Base-by-base conservation (phyloP, 2,329 filamentous ascomycete species). In the Penicillium frequentans region DNA sequence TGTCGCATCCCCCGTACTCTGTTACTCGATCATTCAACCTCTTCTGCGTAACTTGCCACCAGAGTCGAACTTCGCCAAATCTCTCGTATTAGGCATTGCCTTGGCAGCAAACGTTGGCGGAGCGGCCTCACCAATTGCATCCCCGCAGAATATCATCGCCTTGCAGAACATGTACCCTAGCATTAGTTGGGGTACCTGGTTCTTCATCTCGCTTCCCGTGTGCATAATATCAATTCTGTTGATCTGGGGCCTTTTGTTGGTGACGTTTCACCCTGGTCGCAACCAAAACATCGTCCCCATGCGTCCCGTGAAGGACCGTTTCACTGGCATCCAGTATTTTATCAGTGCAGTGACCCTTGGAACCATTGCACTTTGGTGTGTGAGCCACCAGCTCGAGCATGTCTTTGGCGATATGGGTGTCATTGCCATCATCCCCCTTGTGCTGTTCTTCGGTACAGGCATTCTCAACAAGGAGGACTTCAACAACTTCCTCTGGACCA, bases 401-500 rank as follows among this genome's bases (percentile, higher is more conserved):
- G 78, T 93, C 0, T 97, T 99, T 69, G 95, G 95, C 54, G 93
- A 99, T 71, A 99, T 99, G 95, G 95, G 95, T 52, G 93, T 99
- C 52, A 90, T 99, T 43, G 96, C 95, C 57, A 96, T 99, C 70
- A 91, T 99, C 59, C 95, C 95, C 6, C 89, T 99, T 51, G 90
- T 96, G 3, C 82, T 97, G 43, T 99, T 99, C 83, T 99, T 99
- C 68, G 95, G 95, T 54, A 93, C 92, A 2, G 95, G 95, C 11
- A 93, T 98, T 64, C 82, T 99, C 31, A 98, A 93, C 49, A 99
- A 98, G 77, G 95, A 98, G 76, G 95, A 99, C 77, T 99, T 99
- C 73, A 99, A 99, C 81, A 99, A 99, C 75, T 99, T 99, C 75
- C 89, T 97, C 39, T 99, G 95, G 95, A 99, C 96, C 21, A 99